Evolutionary conservation across 768 basidiomycete genomes (phyloP).

Genomic region (Collybia sp.): DNA sequence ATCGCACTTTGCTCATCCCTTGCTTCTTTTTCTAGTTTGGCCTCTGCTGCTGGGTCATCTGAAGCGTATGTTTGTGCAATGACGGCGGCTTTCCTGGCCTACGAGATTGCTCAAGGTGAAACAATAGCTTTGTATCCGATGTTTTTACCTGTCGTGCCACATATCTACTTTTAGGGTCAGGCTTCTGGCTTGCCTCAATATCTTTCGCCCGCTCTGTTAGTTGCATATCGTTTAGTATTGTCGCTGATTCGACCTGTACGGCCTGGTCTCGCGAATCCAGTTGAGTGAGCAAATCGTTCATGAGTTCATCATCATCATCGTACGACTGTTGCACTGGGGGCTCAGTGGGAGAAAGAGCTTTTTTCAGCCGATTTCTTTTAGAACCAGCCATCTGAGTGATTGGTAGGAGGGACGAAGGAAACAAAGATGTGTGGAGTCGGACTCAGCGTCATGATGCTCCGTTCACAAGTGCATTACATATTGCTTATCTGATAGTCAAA

Average conservation of each 20-base stretch:
- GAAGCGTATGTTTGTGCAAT: slow-evolving; percentile 48
- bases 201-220: slow-evolving; percentile 26
- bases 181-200: slow-evolving; percentile 32
- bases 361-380: slow-evolving; percentile 57
- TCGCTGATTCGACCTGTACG: slow-evolving; percentile 44
- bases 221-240: slow-evolving; percentile 44
- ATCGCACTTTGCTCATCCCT: slow-evolving; percentile 67
- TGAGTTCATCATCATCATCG: slow-evolving; percentile 50
- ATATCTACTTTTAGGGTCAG: slow-evolving; percentile 59
- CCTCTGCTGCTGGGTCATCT: slow-evolving; percentile 55
- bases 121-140: not conserved
- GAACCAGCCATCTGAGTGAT: slow-evolving; percentile 36
- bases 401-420: not conserved
- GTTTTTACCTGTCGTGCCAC: slow-evolving; percentile 63
- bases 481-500: no score
- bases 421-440: not conserved
- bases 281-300: slow-evolving; percentile 74
- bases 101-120: not conserved
- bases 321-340: slow-evolving; percentile 22
- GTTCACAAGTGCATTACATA: no score
- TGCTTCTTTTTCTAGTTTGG: slow-evolving; percentile 56
- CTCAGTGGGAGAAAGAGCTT: slow-evolving; percentile 27
- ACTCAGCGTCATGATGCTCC: not conserved
- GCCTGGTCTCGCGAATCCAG: slow-evolving; percentile 60
- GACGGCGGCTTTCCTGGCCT: slow-evolving; percentile 73